Percentiles rank a stretch among this genome's conserved stretches.
Evolutionary conservation across 108 stramenopile species (phyloP).

Genomic region (Cyclotella distinguenda): DNA sequence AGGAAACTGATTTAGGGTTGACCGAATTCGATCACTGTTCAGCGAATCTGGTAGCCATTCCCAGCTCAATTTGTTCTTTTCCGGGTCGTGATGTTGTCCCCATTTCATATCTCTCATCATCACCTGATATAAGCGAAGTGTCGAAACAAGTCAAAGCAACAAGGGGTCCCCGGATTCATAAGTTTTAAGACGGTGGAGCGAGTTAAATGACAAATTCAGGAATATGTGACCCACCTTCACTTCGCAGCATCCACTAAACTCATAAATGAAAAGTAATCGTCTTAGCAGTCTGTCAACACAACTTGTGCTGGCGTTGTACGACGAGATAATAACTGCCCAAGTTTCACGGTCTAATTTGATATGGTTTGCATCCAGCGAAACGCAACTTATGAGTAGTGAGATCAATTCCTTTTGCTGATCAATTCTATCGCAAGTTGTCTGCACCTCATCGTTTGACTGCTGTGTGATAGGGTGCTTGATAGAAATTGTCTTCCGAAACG

Average conservation of each 20-base stretch:
- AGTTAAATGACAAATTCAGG: neutral
- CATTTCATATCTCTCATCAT: slow-evolving; percentile 20
- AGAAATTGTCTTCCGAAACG: slow-evolving; percentile 25
- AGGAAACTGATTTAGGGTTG: slow-evolving; percentile 61
- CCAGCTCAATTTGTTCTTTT: slow-evolving; percentile 21
- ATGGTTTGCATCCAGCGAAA: slow-evolving; percentile 30
- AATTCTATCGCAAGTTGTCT: too few relatives aligned
- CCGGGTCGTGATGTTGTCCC: slow-evolving; percentile 13
- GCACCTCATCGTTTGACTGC: slow-evolving; percentile 1
- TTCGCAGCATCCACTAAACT: slow-evolving; percentile 12
- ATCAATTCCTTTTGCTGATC: slow-evolving; percentile 43
- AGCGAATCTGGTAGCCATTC: slow-evolving; percentile 68
- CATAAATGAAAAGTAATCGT: slow-evolving; percentile 35
- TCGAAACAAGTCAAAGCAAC: neutral
- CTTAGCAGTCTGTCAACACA: slow-evolving; percentile 28
- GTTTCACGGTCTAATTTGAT: slow-evolving; percentile 33
- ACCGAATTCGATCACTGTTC: slow-evolving; percentile 52
- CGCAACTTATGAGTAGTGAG: slow-evolving; percentile 48
- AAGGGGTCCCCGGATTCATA: neutral
- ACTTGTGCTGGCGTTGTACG: slow-evolving; percentile 46
- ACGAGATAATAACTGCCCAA: slow-evolving; percentile 41
- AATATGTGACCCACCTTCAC: slow-evolving; percentile 29
- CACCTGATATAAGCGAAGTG: neutral
- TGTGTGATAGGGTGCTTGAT: neutral
- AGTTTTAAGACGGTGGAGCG: neutral